These are phyloP conservation scores for Aureobasidium sp. DNA, from an alignment of 2,329 filamentous ascomycete genomes.

Conservation along the genomic window DNA sequence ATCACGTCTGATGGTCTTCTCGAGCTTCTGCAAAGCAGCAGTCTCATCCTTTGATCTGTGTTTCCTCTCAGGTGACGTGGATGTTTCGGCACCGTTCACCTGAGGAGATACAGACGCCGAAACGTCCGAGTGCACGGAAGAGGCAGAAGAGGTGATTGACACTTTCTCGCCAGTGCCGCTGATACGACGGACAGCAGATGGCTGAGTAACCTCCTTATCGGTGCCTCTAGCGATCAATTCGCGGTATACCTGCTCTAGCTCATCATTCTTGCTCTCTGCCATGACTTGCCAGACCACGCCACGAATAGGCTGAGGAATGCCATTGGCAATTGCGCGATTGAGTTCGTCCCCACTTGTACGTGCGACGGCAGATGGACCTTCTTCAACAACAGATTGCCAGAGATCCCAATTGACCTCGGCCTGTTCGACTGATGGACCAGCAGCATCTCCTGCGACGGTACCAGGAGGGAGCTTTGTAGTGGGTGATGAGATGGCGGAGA, in stretches of 20 bases:
- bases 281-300: slow-evolving; percentile 99
- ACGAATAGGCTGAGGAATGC: slow-evolving; percentile 88
- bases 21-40: slow-evolving; percentile 66
- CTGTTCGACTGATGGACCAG: slow-evolving; percentile 64
- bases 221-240: slow-evolving; percentile 74
- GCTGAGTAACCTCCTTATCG: slow-evolving; percentile 55
- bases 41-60: slow-evolving; percentile 73
- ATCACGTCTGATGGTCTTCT: slow-evolving; percentile 86
- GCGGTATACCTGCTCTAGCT: slow-evolving; percentile 77
- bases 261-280: slow-evolving; percentile 88
- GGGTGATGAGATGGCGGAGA: slow-evolving; percentile 30
- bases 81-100: neutral
- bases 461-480: slow-evolving; percentile 66
- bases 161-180: slow-evolving; percentile 57
- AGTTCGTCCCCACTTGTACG: slow-evolving; percentile 83
- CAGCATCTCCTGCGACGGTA: slow-evolving; percentile 72
- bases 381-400: slow-evolving; percentile 93
- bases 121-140: slow-evolving; percentile 71
- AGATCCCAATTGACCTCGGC: slow-evolving; percentile 93
- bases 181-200: slow-evolving; percentile 15
- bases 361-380: slow-evolving; percentile 81
- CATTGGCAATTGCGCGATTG: slow-evolving; percentile 81
- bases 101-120: slow-evolving; percentile 39
- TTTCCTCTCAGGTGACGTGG: slow-evolving; percentile 56
- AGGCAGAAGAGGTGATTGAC: slow-evolving; percentile 66